Base-by-base conservation (phyloP, 176 grass and related monocot genomes). In the Cenchrus purpureus region DNA sequence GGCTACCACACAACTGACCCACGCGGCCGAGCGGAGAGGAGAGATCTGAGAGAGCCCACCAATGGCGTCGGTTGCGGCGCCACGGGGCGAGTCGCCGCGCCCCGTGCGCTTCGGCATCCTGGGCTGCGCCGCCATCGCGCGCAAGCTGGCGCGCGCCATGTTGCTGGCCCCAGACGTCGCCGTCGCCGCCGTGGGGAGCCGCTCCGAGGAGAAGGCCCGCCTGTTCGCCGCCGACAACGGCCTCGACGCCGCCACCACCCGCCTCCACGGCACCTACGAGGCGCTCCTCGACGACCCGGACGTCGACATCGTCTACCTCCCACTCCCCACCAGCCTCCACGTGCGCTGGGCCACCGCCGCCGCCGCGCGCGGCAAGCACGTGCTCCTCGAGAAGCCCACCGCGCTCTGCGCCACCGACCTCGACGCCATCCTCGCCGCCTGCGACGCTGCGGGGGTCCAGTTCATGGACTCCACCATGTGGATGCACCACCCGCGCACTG, bases 391-490 rank as follows among this genome's bases (percentile, higher is more conserved):
- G 90, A 97, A 97, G 88, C 95, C 95, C 68, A 81, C 95, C 19
- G 92, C 95, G 74, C 74, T 91, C 17, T 92, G 86, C 78, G 86
- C 91, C 45, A 86, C 90, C 44, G 92, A 97, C 43, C 88, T 97
- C 49, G 91, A 89, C 48, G 64, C 37, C 46, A 93, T 95, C 63
- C 88, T 95, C 53, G 72, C 87, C 37, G 88, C 94, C n/a, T 95
- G 94, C 25, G 68, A 86, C 19, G 62, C 56, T 29, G 45, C 59
- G 25, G 81, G 86, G 6, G 92, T 97, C 59, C 90, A 92, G 76
- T 93, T 98, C 74, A 98, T 98, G 91, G 92, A 98, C 74, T 74
- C 76, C 70, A 95, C 95, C 20, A 93, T 98, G 95, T 95, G 92
- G 95, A 87, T 98, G 89, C 95, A 98, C 76, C 59, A 98, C 77